Percentiles rank a stretch among this genome's conserved stretches.
Conservation (phyloP, 345 rosid genomes). For the Trapa incisa region DNA sequence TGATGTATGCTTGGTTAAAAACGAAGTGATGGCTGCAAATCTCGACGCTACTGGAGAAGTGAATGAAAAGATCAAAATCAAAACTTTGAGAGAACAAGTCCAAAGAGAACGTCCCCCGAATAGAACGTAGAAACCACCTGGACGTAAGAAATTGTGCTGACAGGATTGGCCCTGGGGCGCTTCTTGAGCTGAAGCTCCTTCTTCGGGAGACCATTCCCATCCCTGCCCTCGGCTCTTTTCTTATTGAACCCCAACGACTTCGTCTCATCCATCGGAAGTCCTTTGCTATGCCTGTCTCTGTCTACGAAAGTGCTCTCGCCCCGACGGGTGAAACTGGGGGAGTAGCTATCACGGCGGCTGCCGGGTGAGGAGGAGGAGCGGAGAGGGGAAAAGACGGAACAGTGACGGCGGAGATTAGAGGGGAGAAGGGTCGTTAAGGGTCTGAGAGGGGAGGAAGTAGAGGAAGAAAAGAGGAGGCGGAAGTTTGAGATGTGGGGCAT, state of each 20-base stretch:
- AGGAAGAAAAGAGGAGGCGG: conserved; percentile 15
- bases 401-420: background rate
- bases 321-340: conserved; percentile 6
- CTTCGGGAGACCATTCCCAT: conserved; percentile 41
- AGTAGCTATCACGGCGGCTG: conserved; percentile 3
- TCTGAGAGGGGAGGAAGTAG: conserved; percentile 11
- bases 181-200: conserved; percentile 60
- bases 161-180: conserved; percentile 55
- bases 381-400: conserved; percentile 6
- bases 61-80: background rate
- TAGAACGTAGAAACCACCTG: conserved; percentile 33
- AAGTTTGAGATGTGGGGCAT: conserved; percentile 8
- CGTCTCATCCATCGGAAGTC: conserved; percentile 24
- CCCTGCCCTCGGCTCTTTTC: conserved; percentile 71
- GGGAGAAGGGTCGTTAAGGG: conserved; percentile 5
- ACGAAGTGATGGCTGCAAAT: background rate
- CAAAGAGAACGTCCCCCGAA: background rate
- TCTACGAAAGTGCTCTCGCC: conserved; percentile 6
- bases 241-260: conserved; percentile 55
- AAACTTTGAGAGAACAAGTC: background rate
- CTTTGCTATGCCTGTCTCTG: conserved; percentile 5
- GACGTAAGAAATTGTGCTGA: conserved; percentile 76
- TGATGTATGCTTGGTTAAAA: background rate
- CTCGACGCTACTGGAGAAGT: background rate
- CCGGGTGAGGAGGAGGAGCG: conserved; percentile 4